phyloP scores from a whole-genome alignment of 768 basidiomycete species.

The Hirschioporus abietinus region DNA sequence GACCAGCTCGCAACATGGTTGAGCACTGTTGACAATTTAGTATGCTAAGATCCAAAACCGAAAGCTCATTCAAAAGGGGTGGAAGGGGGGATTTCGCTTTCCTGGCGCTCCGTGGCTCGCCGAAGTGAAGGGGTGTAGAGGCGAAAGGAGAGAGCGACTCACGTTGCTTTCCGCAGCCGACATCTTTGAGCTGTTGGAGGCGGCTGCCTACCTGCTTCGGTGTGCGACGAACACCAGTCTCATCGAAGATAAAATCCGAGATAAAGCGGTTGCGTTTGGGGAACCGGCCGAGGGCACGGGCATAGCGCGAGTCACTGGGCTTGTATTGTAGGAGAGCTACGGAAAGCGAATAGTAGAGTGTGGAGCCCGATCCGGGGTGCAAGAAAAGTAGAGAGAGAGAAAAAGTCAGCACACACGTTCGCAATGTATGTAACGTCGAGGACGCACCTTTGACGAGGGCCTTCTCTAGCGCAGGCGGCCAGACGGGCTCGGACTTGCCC shows the following conservation, averaged over 20 bases:
- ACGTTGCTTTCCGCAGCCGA: constrained; percentile 67
- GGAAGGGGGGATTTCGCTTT: not conserved
- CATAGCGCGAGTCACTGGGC: constrained; percentile 69
- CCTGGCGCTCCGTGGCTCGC: not conserved
- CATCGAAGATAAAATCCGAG: constrained; percentile 66
- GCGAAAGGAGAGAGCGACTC: constrained; percentile 27
- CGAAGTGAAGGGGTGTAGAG: not conserved
- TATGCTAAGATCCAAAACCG: not conserved
- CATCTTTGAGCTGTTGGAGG: constrained; percentile 72
- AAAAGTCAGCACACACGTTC: constrained; percentile 1
- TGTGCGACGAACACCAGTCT: constrained; percentile 65
- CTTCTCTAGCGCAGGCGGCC: constrained; percentile 76
- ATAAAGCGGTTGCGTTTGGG: constrained; percentile 79
- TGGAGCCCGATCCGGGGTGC: not conserved
- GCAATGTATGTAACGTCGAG: constrained; percentile 3
- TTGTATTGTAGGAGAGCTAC: constrained; percentile 52
- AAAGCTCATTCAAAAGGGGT: not conserved
- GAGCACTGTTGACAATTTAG: not conserved
- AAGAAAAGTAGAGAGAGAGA: not conserved
- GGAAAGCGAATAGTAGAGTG: not conserved
- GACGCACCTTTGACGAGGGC: constrained; percentile 65
- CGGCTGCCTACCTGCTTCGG: constrained; percentile 80
- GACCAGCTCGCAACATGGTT: not conserved
- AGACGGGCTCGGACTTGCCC: constrained; percentile 65
- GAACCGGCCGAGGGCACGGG: constrained; percentile 66